Base-by-base conservation (phyloP, 768 basidiomycete species). In the Rhodotorula kratochvilovae region DNA sequence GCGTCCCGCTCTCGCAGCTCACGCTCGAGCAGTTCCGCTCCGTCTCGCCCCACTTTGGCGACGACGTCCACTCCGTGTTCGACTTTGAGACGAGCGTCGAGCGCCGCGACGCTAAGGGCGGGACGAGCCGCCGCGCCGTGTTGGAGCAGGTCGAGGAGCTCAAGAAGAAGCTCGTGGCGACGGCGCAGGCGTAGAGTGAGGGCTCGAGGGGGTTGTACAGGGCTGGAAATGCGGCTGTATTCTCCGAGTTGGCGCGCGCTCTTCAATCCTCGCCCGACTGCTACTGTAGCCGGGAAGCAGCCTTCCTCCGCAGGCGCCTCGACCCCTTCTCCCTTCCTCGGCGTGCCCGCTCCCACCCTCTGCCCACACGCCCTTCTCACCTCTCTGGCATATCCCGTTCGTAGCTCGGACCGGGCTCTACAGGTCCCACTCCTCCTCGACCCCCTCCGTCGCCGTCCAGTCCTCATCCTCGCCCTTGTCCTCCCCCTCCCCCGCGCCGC, bases 81-180 rank as follows among this genome's bases (percentile, higher is more conserved):
- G 86, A 98, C 81, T 99, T 97, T 79, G 95, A 98, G 80, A 88
- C 89, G 59, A 91, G 90, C 72, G 93, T 98, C 23, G 96, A 99
- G 83, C 86, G 92, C 72, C 83, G 94, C 77, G 85, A 90, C 77
- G 88, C 94, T 3, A 91, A 97, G 76, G 96, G 96, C 43, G 96
- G 96, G 17, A 87, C 96, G 8, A 92, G 90, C 79, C 84, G 85
- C 68, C 84, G 84, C 76, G 95, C 92, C 85, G 85, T 99, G 21
- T 85, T 88, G 73, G 83, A 92, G 74, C 95, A 98, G 82, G 88
- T 98, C 66, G 80, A 86, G 27, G 87, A 90, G 7, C 82, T 96
- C 75, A 86, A 91, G 62, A 82, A 83, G 66, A 84, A 84, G 39
- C 80, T 93, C 36, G 77, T 66, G n/a, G 60, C 73, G 71, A 61